These are phyloP conservation scores for Hymenoscyphus infarciens DNA, from an alignment of 2,329 filamentous ascomycete genomes.

Conservation along the genomic window DNA sequence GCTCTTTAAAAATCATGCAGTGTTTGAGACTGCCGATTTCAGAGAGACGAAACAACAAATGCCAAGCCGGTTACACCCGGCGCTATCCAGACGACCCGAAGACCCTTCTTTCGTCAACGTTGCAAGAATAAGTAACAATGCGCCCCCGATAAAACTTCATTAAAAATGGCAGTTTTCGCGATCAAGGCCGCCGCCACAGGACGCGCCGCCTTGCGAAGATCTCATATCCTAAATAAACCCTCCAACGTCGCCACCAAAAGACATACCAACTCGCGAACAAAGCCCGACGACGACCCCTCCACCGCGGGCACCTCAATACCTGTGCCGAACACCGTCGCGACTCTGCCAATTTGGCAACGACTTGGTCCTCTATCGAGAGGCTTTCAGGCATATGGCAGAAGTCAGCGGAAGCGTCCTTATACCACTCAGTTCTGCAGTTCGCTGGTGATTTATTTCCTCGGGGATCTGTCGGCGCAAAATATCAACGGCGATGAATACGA, in stretches of 20 bases:
- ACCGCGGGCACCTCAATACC: constrained; percentile 38
- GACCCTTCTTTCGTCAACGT: background rate
- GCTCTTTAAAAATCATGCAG: too few species aligned
- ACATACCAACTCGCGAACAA: constrained; percentile 14
- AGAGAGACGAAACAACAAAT: too few species aligned
- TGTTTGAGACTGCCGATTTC: too few species aligned
- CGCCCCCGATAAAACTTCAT: constrained; percentile 13
- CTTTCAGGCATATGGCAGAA: constrained; percentile 60
- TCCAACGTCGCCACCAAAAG: constrained; percentile 23
- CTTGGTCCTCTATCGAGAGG: constrained; percentile 54
- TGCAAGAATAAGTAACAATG: constrained; percentile 5
- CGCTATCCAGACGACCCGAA: too few species aligned
- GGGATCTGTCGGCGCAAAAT: constrained; percentile 73
- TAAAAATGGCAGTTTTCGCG: constrained; percentile 25
- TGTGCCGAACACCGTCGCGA: constrained; percentile 41
- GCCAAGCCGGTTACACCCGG: too few species aligned
- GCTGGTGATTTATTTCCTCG: constrained; percentile 73
- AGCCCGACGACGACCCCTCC: constrained; percentile 22
- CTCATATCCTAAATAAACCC: constrained; percentile 21
- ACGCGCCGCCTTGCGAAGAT: constrained; percentile 24
- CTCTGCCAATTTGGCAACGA: constrained; percentile 48
- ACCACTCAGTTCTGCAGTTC: constrained; percentile 75
- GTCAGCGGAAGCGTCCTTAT: constrained; percentile 70
- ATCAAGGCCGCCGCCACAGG: constrained; percentile 20
- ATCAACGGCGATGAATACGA: constrained; percentile 64